Evolutionary conservation across 192 early-diverging fungal species (phyloP), one percentile per base, ranked within the genome.

Genomic region (Phycomyces nitens): DNA sequence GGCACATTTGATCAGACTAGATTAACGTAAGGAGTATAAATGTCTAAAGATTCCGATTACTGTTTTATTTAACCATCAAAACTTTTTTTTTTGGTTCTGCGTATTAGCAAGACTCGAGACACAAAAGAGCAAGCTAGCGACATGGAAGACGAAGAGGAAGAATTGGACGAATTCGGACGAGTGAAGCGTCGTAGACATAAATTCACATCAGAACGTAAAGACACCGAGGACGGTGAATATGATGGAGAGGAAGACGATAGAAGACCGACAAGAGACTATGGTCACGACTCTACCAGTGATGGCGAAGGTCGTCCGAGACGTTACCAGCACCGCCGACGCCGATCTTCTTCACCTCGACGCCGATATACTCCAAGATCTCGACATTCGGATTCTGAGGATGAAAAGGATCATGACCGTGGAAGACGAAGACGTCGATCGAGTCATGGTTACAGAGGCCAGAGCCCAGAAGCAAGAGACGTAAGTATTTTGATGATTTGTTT

Each of bases 101-200:
- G n/a, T 34, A 34, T 34, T 7, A 34, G 29, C 7, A 34, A 34
- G 7, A 2, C 29, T 34, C 29, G 44, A 47, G 44, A 14, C 2
- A 18, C 3, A 47, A 47, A 47, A 47, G 11, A 47, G 2, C 12
- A 14, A 47, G 44, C 3, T 3, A 14, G 11, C 3, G 11, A 47
- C 44, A 3, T 56, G 16, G 42, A 39, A 10, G 34, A 38, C 12
- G 58, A 60, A 26, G 69, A 77, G 40, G 77, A 80, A 22, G 82
- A 82, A 41, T 66, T 79, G 14, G 72, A 78, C 54, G 79, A 77
- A 34, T 73, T 66, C 50, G 72, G 67, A 29, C 40, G 78, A 44
- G 65, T 72, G 16, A 60, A 68, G 27, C 51, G 72, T 15, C 64
- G 71, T 14, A 49, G 69, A 63, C 65, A 58, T 40, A 72, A 61